These are phyloP conservation scores for Salvia rosmarinus DNA, from an alignment of 257 asterid genomes.

Conservation along the genomic window DNA sequence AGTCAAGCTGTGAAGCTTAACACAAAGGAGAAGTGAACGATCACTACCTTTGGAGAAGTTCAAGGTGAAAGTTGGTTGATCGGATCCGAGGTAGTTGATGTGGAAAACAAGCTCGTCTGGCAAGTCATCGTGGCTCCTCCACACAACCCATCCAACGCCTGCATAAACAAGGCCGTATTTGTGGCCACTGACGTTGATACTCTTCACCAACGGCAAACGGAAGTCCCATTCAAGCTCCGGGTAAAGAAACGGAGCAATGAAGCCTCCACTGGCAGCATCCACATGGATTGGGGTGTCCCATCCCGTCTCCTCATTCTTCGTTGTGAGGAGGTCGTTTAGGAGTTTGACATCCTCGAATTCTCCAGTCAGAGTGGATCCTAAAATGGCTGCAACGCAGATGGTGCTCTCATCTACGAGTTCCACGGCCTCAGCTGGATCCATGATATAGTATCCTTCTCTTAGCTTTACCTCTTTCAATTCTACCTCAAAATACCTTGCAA, in stretches of 20 bases:
- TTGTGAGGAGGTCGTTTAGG: slow-evolving; percentile 55
- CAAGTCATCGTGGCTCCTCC: slow-evolving; percentile 70
- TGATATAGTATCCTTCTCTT: slow-evolving; percentile 65
- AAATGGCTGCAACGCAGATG: slow-evolving; percentile 74
- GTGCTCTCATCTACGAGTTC: slow-evolving; percentile 82
- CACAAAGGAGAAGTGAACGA: background rate
- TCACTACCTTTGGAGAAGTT: slow-evolving; percentile 72
- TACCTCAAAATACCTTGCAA: slow-evolving; percentile 77
- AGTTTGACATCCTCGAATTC: slow-evolving; percentile 83
- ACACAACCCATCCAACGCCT: slow-evolving; percentile 79
- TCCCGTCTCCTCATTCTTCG: slow-evolving; percentile 68
- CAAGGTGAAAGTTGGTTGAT: slow-evolving; percentile 84
- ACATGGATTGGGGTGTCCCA: slow-evolving; percentile 83
- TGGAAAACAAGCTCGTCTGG: slow-evolving; percentile 77
- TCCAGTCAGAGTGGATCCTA: slow-evolving; percentile 77
- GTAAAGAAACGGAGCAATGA: slow-evolving; percentile 70
- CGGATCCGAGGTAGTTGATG: slow-evolving; percentile 76
- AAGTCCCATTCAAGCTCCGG: slow-evolving; percentile 88
- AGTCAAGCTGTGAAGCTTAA: background rate
- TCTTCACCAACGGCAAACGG: slow-evolving; percentile 72
- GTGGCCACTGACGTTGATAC: slow-evolving; percentile 84
- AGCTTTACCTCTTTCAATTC: slow-evolving; percentile 77
- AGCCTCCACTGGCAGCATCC: slow-evolving; percentile 92
- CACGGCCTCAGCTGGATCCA: slow-evolving; percentile 71
- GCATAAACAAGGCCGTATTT: slow-evolving; percentile 82